Percentiles rank a stretch among this genome's conserved stretches.
These are phyloP conservation scores for Jacaranda mimosifolia DNA, from an alignment of 257 asterid genomes.

Conservation along the genomic window DNA sequence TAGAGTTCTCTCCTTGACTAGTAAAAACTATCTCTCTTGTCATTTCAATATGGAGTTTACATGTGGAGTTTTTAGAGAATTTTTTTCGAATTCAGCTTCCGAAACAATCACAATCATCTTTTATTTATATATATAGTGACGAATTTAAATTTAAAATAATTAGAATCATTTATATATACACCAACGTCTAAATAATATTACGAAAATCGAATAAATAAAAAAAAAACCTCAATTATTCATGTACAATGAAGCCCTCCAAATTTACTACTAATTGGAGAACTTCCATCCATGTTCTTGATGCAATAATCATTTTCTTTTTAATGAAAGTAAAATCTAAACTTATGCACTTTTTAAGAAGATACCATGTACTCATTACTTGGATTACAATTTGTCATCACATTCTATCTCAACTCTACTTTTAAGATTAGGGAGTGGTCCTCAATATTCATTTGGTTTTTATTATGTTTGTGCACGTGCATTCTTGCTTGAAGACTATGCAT, in stretches of 20 bases:
- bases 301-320: background rate
- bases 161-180: too few relatives aligned
- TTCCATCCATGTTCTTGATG: background rate
- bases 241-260: too few relatives aligned
- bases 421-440: constrained; percentile 52
- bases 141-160: too few relatives aligned
- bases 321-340: background rate
- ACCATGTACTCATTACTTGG: constrained; percentile 42
- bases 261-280: too few relatives aligned
- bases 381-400: constrained; percentile 41
- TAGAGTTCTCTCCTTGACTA: constrained; percentile 43
- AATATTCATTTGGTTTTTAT: constrained; percentile 28
- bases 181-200: too few relatives aligned
- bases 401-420: constrained; percentile 40
- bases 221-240: too few relatives aligned
- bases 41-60: background rate
- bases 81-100: too few relatives aligned
- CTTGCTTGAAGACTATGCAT: constrained; percentile 47
- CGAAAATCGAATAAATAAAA: too few relatives aligned
- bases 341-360: constrained; percentile 33
- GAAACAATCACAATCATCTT: constrained; percentile 34
- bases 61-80: too few relatives aligned
- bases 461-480: constrained; percentile 44
- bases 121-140: background rate
- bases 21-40: constrained; percentile 41